Base-by-base conservation (phyloP, 1,284 basidiomycete species). In the Tilletia walkeri region DNA sequence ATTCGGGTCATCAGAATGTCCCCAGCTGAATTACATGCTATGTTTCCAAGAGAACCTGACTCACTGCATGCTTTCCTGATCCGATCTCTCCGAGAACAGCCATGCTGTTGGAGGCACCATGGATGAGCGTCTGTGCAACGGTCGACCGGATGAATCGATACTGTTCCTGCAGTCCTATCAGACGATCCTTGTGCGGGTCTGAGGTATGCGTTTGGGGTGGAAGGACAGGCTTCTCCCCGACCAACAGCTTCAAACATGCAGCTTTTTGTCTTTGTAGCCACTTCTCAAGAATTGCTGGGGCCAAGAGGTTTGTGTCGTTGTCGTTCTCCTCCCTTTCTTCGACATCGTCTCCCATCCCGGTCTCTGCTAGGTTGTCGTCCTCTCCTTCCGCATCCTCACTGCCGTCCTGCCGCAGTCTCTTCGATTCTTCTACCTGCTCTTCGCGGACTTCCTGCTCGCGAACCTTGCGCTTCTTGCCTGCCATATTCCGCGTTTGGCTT, bases 11-110 rank as follows among this genome's bases (percentile, higher is more conserved):
- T 18, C 10, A 30, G 24, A n/a, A 53, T 18, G 30, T 18, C 45
- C 53, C 16, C 6, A 20, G 3, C 20, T 30, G 45, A 20, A 12
- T 6, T 41, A 20, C 4, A 16, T 41, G 41, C 5, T 39, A 20
- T 2, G 1, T 16, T 9, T 7, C 50, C 7, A 18, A 30, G 14
- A 48, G 63, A 41, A 65, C 4, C 9, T 7, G 41, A 41, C 63
- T 45, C 63, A 65, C 63, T 6, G 63, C 34, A 20, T 41, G 38
- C 34, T 67, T 67, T 18, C 66, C 66, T 47, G 66, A n/a, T 20
- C 66, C 66, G 7, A 20, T 6, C 24, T 39, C 9, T 4, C 66
- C 66, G 16, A 67, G 41, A 9, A 67, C 4, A 18, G 34, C 14
- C 4, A 47, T 24, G 12, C 47, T 49, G 48, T 67, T 67, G 66